Evolutionary conservation across 2,329 filamentous ascomycete genomes (phyloP), one percentile per base, ranked within the genome.

Genomic region (Diaporthe citri): DNA sequence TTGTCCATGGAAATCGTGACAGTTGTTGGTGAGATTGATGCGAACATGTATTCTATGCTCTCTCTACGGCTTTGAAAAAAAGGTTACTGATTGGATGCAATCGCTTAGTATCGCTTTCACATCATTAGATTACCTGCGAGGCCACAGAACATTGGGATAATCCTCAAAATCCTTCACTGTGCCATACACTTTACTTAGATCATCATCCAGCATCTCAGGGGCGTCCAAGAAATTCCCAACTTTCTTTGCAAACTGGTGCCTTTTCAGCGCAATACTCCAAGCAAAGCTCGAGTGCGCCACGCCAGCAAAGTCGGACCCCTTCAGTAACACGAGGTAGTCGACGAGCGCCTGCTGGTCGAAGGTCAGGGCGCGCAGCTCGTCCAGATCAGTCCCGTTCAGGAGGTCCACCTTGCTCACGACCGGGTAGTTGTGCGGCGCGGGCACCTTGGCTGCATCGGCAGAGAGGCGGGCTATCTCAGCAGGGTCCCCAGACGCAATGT

Each of bases 251-350:
- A 34, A 43, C 20, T 56, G 39, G 39, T 69, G 71, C 20, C 71
- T 51, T 22, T 73, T 73, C 13, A 73, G 28, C 60, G 71, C 71
- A 43, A 73, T 25, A 46, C 60, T 69, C 71, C 71, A 73, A 6
- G 71, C 48, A 46, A 73, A 73, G 51, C 71, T 73, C 28, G 71
- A 73, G 39, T 73, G 71, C 13, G 71, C 71, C 10, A 73, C 60
- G 5, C 71, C 71, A 10, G 71, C 71, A 39, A 73, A 73, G n/a
- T 59, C 60, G 17, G 71, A 73, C 25, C 36, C 71, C 71, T 57
- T 69, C 12, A 73, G 60, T 15, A 73, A 31, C 9, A 73, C 60
- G 0, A 73, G 71, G 28, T 73, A 69, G 71, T 73, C 71, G 12
- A 73, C 60, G 13, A 66, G 59, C 5, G 71, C 71, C 60, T 73